phyloP scores from a whole-genome alignment of 169 alveolate genomes.

The Cryptosporidium tyzzeri region DNA sequence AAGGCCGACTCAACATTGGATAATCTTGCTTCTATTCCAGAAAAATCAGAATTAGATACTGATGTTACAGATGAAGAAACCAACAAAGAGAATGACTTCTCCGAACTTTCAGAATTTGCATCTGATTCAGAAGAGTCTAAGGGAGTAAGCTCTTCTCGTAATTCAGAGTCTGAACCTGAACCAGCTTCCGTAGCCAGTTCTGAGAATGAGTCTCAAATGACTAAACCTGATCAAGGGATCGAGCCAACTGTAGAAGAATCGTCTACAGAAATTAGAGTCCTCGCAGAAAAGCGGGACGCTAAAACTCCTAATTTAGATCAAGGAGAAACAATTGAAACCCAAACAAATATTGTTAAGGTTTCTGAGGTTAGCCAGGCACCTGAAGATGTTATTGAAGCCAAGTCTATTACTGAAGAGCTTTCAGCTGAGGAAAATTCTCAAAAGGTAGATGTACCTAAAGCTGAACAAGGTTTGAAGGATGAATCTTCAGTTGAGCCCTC shows the following conservation, averaged over 20 bases:
- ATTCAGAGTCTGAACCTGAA: neutral
- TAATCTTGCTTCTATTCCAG: conserved; percentile 9
- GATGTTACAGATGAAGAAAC: neutral
- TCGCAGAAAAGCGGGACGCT: neutral
- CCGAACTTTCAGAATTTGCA: conserved; percentile 42
- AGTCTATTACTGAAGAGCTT: neutral
- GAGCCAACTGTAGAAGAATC: neutral
- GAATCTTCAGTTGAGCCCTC: conserved; percentile 11
- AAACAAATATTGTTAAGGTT: conserved; percentile 1
- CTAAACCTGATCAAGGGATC: neutral
- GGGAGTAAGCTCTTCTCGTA: conserved; percentile 15
- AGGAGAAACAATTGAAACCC: conserved; percentile 6
- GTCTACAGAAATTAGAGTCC: neutral
- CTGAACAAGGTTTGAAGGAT: neutral
- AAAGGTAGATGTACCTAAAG: neutral
- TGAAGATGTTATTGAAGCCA: neutral
- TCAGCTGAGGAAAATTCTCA: neutral
- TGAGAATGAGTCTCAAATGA: neutral
- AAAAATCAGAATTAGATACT: neutral
- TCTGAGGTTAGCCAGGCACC: neutral
- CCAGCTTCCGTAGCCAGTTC: neutral
- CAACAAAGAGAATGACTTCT: neutral
- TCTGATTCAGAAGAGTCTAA: conserved; percentile 59
- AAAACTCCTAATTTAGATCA: too few relatives aligned
- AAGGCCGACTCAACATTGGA: conserved; percentile 12